Evolutionary conservation across 306 rosid genomes (phyloP), one percentile per base, ranked within the genome.

Genomic region (Trichosanthes truncata): DNA sequence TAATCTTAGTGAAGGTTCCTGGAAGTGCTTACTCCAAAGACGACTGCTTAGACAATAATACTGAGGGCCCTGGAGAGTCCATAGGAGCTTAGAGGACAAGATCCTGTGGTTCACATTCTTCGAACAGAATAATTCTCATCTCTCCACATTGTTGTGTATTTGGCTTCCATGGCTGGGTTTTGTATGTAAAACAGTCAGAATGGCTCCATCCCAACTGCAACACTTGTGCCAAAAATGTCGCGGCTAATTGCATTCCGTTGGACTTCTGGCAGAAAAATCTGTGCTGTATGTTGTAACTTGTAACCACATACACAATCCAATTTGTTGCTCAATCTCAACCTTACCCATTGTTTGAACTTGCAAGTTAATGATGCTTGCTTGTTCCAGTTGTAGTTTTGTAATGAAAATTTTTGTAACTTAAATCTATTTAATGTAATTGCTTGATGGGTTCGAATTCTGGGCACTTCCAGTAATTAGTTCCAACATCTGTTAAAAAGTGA

Each of bases 11-110:
- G 80, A 83, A 81, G 82, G 98, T 94, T 84, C 97, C 98, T 11
- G 97, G 97, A 80, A 94, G 98, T 85, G 92, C 98, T 38, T 94
- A 94, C 84, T 81, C 97, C 51, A 74, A 29, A 49, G 89, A 75
- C 57, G 65, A 83, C 65, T 59, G 49, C 80, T 72, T 48, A 69
- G 80, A 62, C 82, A 74, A 73, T 40, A 77, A 81, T 77, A 79
- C 68, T n/a, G 86, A 66, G 81, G 53, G 55, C 55, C 33, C 76
- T 43, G 86, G 80, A 76, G 84, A 56, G 48, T 43, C 83, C 25
- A 52, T 76, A 25, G 62, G 49, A 23, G 49, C 71, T 36, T 48
- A 72, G 74, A 72, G 56, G 25, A 71, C 61, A 74, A 73, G 56
- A 15, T 26, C 14, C 15, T 25, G 25, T 48, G 29, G 18, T 62